Evolutionary conservation across 257 asterid genomes (phyloP).

Genomic region (Cinchona pubescens): DNA sequence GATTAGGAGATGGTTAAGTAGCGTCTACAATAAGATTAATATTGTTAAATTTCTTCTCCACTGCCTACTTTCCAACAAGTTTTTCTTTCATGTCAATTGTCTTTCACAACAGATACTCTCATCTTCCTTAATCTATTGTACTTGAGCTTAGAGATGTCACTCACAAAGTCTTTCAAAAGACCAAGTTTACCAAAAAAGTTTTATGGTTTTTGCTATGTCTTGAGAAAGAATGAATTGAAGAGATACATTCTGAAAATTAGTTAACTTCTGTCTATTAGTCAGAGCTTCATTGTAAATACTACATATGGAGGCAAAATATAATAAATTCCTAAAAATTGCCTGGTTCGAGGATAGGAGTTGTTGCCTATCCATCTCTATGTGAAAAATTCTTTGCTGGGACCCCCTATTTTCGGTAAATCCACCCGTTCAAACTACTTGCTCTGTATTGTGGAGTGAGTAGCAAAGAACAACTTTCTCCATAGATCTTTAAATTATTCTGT

Average conservation of each 20-base stretch:
- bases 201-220: background rate
- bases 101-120: slow-evolving; percentile 43
- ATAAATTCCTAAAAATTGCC: background rate
- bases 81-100: slow-evolving; percentile 64
- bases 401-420: too few relatives aligned
- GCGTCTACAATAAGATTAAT: slow-evolving; percentile 25
- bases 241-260: background rate
- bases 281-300: background rate
- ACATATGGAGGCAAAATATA: background rate
- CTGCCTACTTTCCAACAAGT: slow-evolving; percentile 74
- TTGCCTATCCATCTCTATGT: too few relatives aligned
- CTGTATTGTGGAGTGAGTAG: too few relatives aligned
- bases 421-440: too few relatives aligned
- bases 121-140: slow-evolving; percentile 11
- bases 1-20: slow-evolving; percentile 81
- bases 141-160: slow-evolving; percentile 2
- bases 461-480: too few relatives aligned
- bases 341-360: too few relatives aligned
- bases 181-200: background rate
- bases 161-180: background rate
- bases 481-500: background rate
- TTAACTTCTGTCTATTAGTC: background rate
- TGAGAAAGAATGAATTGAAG: background rate
- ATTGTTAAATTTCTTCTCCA: slow-evolving; percentile 19
- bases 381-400: too few relatives aligned